Evolutionary conservation across 108 stramenopile genomes (phyloP), one percentile per base, ranked within the genome.

Genomic region (Stephanodiscus minutulus): DNA sequence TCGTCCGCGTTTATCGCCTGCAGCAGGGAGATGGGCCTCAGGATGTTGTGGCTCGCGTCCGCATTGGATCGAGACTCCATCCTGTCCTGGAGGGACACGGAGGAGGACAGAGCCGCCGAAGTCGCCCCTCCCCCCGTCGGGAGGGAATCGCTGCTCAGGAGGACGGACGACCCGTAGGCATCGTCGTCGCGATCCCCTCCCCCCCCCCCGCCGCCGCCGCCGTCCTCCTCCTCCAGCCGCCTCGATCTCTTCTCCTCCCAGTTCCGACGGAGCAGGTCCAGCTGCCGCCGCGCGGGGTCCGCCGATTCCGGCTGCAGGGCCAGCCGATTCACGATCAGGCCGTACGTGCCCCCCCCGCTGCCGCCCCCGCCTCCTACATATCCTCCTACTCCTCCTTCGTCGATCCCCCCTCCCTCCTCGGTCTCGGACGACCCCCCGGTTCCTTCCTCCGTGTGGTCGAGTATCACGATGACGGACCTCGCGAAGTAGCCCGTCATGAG

Each of bases 241-340:
- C 43, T 46, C 25, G 56, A 68, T 63, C 28, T 62, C 24, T 39
- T 47, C 49, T 66, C 35, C 74, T 70, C 76, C 80, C 69, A 76
- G 55, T 31, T 69, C 52, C 56, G 70, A 39, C 64, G 58, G 11
- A 76, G 41, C 20, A 72, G 52, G 41, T 78, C 70, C 70, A 70
- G 58, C 21, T 58, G 70, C 29, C 52, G 58, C 29, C 50, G 47
- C 28, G 70, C 39, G 9, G 36, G n/a, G 20, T 76, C 80, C 13
- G 65, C 70, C 17, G 76, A 76, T 2, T 70, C 68, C 39, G 74
- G 60, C 24, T 86, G 68, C 21, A 84, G 47, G 27, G 82, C 74
- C 8, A 87, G 50, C 47, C 89, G 81, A 83, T 94, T 94, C 48
- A 94, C 76, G 35, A 94, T 78, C 18, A 94, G 54, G 31, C 93